Base-by-base conservation (phyloP, 192 early-diverging fungal genomes). In the Pecoramyces ruminantium region DNA sequence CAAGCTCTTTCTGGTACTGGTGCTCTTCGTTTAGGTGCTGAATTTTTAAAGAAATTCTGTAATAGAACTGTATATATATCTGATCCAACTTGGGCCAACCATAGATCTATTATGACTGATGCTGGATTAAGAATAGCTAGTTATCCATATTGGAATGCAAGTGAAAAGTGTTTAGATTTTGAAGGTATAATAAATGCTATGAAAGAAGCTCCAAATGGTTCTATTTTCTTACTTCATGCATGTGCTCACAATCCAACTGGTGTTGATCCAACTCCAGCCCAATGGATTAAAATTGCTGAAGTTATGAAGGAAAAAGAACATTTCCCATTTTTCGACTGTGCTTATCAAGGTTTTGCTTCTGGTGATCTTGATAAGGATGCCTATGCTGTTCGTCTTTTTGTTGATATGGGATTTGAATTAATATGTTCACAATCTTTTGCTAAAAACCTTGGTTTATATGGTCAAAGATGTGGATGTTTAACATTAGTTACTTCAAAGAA, bases 241-340 rank as follows among this genome's bases (percentile, higher is more conserved):
- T 99, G 97, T 83, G 97, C 97, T 27, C 97, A 99, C 87, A 99
- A 99, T 90, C 97, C 97, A 30, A 99, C 97, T 0, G 97, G 97
- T 84, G 95, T 99, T 51, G 97, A 99, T 84, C 97, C 97, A 29
- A 95, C 96, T 2, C 87, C 89, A 28, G 95, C 93, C 79, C 94
- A 99, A 86, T 99, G 97, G 97, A 92, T 92, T 85, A 84, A 87
- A 78, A 97, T 99, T 81, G 96, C 96, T 29, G 90, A 93, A 29
- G 90, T 95, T 17, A 92, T 95, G 85, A 85, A 87, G 30, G 85
- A 88, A 80, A 93, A 93, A 82, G 79, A 82, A 25, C 96, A 95
- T 83, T 94, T 98, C 84, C 92, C 95, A 27, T 97, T 99, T 91
- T 98, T 99, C 83, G 97, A 99, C 86, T 96, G 93, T 85, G 97